phyloP scores from a whole-genome alignment of 176 grass and related monocot genomes.

The Eremochloa ophiuroides region DNA sequence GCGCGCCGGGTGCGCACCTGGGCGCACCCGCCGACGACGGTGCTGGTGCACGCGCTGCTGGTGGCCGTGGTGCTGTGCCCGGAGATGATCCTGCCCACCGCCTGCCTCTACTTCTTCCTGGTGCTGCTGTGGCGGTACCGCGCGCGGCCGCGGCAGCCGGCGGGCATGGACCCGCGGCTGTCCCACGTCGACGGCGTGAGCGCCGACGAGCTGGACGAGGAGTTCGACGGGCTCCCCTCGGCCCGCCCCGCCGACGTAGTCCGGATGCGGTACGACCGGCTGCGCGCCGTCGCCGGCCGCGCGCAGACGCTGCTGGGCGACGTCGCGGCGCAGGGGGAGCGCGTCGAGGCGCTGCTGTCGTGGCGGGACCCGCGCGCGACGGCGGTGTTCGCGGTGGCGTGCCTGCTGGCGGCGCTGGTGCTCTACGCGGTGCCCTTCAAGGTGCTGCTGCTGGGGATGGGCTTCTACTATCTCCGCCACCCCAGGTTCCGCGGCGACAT shows the following conservation, averaged over 20 bases:
- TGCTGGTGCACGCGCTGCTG: conserved; percentile 74
- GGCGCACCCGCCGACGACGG: conserved; percentile 68
- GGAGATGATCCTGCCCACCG: conserved; percentile 82
- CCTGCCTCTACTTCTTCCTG: conserved; percentile 76
- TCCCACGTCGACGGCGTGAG: conserved; percentile 79
- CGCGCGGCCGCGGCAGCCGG: conserved; percentile 45
- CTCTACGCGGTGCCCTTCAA: conserved; percentile 77
- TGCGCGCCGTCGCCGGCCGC: conserved; percentile 75
- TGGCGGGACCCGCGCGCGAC: conserved; percentile 94
- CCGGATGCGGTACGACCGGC: conserved; percentile 68
- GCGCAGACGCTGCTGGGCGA: conserved; percentile 89
- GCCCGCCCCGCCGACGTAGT: conserved; percentile 64
- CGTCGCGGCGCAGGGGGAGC: conserved; percentile 87
- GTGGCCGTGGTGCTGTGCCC: conserved; percentile 80
- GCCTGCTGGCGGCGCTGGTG: conserved; percentile 57
- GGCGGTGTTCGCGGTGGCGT: conserved; percentile 53
- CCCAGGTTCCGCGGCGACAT: conserved; percentile 93
- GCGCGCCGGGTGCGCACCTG: conserved; percentile 61
- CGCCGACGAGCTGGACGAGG: conserved; percentile 95
- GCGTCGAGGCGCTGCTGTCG: conserved; percentile 77
- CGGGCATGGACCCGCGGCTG: conserved; percentile 77
- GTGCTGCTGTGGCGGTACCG: conserved; percentile 83
- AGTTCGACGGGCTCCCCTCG: conserved; percentile 88
- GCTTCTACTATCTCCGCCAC: conserved; percentile 86
- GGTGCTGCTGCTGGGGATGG: conserved; percentile 59